Conservation (phyloP, 805 yeast species). For the Kluyveromyces dobzhanskii region DNA sequence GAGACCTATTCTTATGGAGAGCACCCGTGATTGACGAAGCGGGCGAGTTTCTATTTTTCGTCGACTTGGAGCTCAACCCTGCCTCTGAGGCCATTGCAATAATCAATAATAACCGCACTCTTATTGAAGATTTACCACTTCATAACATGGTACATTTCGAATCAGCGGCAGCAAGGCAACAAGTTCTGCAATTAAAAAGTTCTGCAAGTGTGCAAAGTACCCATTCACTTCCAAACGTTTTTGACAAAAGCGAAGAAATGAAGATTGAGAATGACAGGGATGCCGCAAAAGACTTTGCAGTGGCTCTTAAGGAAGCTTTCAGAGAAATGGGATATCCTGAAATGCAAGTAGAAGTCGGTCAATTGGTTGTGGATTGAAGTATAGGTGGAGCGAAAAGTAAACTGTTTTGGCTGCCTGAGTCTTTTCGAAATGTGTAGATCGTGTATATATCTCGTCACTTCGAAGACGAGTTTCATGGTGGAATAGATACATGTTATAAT, state of each 20-base stretch:
- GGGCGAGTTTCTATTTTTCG: conserved; percentile 15
- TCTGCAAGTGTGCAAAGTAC: too few relatives aligned
- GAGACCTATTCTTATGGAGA: conserved; percentile 27
- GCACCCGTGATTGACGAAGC: conserved; percentile 22
- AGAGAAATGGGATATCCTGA: background rate
- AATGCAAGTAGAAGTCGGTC: background rate
- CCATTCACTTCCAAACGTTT: background rate
- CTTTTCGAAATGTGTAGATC: too few relatives aligned
- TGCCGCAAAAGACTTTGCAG: too few relatives aligned
- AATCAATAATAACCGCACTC: background rate
- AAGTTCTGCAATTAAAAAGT: too few relatives aligned
- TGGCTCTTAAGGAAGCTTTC: background rate
- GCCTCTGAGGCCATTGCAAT: background rate
- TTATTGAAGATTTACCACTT: background rate
- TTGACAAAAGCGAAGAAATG: background rate
- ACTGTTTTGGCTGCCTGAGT: too few relatives aligned
- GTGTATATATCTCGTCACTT: too few relatives aligned
- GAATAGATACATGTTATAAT: too few relatives aligned
- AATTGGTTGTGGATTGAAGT: too few relatives aligned
- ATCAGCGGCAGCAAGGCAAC: background rate
- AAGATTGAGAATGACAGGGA: too few relatives aligned
- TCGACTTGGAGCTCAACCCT: conserved; percentile 1
- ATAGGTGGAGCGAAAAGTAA: too few relatives aligned
- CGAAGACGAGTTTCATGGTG: too few relatives aligned
- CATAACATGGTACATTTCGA: conserved; percentile 1